Evolutionary conservation across 352 stramenopile species (phyloP).

Genomic region (Phytophthora pseudosyringae): DNA sequence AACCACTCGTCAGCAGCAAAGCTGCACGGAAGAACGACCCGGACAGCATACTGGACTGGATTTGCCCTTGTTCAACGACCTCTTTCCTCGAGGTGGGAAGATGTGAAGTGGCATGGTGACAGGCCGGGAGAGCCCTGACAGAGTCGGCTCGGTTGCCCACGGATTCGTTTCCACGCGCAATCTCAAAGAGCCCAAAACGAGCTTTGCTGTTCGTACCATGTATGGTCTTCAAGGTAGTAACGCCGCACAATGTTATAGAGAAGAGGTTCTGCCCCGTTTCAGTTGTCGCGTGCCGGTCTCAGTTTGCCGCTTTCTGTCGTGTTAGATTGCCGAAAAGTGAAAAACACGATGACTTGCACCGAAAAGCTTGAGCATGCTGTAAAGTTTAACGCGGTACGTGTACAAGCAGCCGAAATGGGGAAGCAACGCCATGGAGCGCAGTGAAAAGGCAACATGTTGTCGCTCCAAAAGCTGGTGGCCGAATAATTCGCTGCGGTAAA

Average conservation of each 20-base stretch:
- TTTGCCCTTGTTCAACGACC: not conserved
- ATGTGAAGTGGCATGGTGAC: conserved; percentile 22
- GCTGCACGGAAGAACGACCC: conserved; percentile 21
- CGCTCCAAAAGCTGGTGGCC: not conserved
- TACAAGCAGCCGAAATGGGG: conserved; percentile 3
- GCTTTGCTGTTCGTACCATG: conserved; percentile 24
- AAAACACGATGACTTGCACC: conserved; percentile 15
- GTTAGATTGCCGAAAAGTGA: conserved; percentile 8
- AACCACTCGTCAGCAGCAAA: conserved; percentile 21
- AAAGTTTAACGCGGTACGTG: conserved; percentile 8
- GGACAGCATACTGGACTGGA: conserved; percentile 16
- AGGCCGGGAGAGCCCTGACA: not conserved
- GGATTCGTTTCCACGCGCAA: conserved; percentile 10
- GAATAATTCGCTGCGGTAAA: not conserved
- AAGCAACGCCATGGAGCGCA: not conserved
- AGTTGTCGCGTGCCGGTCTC: not conserved
- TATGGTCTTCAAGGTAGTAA: too few species aligned
- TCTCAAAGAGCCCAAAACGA: conserved; percentile 18
- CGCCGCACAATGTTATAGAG: not conserved
- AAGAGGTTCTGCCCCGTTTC: not conserved
- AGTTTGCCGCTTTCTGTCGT: conserved; percentile 6
- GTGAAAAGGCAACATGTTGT: not conserved
- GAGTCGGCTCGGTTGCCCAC: conserved; percentile 3
- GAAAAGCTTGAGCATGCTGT: conserved; percentile 11
- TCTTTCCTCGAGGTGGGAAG: conserved; percentile 18